These are phyloP conservation scores for Candida gigantensis DNA, from an alignment of 1,139 yeast genomes.

Conservation along the genomic window DNA sequence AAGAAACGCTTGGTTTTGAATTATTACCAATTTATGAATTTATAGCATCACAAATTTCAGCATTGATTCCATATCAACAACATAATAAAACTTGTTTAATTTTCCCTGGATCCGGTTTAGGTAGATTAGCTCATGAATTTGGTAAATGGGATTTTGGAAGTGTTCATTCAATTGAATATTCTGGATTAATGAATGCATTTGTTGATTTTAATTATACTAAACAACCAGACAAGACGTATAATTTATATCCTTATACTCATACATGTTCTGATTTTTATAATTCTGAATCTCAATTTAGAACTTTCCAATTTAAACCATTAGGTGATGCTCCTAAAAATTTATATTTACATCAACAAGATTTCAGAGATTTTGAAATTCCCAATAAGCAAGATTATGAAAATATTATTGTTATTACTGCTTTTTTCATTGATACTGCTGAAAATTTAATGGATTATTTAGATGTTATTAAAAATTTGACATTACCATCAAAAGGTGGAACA, in stretches of 20 bases:
- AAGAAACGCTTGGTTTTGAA: conserved; percentile 39
- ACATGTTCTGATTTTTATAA: conserved; percentile 67
- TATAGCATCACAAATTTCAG: conserved; percentile 34
- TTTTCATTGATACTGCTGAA: conserved; percentile 86
- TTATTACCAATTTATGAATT: conserved; percentile 54
- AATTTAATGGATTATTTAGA: conserved; percentile 73
- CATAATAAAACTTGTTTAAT: conserved; percentile 48
- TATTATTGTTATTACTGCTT: conserved; percentile 66
- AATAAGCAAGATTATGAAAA: conserved; percentile 35
- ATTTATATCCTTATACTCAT: conserved; percentile 68
- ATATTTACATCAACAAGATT: conserved; percentile 61
- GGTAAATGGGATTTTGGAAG: conserved; percentile 41
- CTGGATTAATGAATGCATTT: conserved; percentile 68
- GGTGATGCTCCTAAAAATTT: conserved; percentile 47
- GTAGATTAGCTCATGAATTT: conserved; percentile 67
- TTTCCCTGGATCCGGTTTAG: conserved; percentile 82
- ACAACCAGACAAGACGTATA: conserved; percentile 14
- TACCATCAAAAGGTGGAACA: conserved; percentile 32
- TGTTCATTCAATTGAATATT: conserved; percentile 72
- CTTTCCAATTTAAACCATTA: conserved; percentile 36
- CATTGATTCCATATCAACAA: conserved; percentile 26
- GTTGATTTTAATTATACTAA: conserved; percentile 53
- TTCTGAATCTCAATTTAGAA: conserved; percentile 53
- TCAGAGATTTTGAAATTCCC: conserved; percentile 49
- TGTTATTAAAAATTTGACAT: conserved; percentile 50